Evolutionary conservation across 2,329 filamentous ascomycete species (phyloP), one percentile per base, ranked within the genome.

Genomic region (Talaromyces amestolkiae): DNA sequence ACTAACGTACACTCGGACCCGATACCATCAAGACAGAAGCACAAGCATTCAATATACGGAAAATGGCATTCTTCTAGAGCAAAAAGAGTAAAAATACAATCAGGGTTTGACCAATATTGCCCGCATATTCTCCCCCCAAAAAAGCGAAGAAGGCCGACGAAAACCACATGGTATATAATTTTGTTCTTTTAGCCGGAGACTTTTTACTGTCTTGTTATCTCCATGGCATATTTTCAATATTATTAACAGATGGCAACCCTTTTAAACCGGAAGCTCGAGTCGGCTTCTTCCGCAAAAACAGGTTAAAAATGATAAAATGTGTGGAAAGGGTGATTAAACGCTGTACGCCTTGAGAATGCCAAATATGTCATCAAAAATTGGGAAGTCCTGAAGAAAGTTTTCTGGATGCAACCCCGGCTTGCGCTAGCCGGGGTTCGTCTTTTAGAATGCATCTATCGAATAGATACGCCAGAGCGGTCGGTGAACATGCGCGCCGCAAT

Each of bases 401-500:
- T 47, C 63, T 60, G 51, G 54, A 61, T 56, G 58, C 35, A 53
- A 59, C 56, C 54, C 41, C 10, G 53, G 43, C 41, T 2, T 43
- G 43, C 24, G 27, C 61, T 63, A 47, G 51, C 51, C 10, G 39
- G 51, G 27, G 33, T 39, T 15, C 13, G 27, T 31, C 27, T 33
- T 64, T 37, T 41, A 24, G n/a, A 56, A 47, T 37, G 24, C 13
- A 39, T 74, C 71, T 70, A 80, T 67, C 78, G 78, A 68, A 79
- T 75, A 61, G 77, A 79, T 67, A 80, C 77, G 19, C 78, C 77
- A 41, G 78, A 80, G 58, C 78, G 77, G 76, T 91, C 91, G 45
- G 94, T 98, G 78, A 96, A 99, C 93, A 99, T 94, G 77, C 95
- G 89, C 37, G 94, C 90, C 11, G 95, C 94, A 78, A 99, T 98